Conservation (phyloP, 495 filamentous ascomycete species). For the Neurospora tetrasperma region DNA sequence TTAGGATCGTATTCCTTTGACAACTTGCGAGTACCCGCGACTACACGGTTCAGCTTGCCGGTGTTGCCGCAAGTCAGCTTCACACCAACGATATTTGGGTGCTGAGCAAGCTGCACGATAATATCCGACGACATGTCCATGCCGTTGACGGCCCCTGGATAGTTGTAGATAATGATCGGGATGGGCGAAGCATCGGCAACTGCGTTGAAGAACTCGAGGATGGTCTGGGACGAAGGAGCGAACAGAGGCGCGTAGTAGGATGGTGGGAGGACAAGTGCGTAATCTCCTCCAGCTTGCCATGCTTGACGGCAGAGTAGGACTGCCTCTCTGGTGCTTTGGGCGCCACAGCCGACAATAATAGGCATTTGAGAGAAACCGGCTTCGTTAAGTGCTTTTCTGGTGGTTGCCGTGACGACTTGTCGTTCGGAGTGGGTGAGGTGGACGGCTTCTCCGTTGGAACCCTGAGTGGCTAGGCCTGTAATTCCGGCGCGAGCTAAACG, state of each 20-base stretch:
- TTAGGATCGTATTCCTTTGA: constrained; percentile 57
- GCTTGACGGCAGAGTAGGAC: constrained; percentile 73
- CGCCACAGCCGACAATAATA: constrained; percentile 78
- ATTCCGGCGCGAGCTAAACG: constrained; percentile 76
- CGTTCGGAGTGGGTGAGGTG: constrained; percentile 68
- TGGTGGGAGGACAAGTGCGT: constrained; percentile 78
- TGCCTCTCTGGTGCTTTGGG: constrained; percentile 77
- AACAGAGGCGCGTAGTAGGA: constrained; percentile 70
- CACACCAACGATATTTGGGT: constrained; percentile 80
- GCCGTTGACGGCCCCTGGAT: constrained; percentile 69
- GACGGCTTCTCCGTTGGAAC: constrained; percentile 85
- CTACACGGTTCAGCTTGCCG: constrained; percentile 77
- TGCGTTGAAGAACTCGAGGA: constrained; percentile 64
- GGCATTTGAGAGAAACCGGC: constrained; percentile 64
- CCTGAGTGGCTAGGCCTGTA: constrained; percentile 72
- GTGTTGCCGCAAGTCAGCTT: constrained; percentile 95
- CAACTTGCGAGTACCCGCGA: constrained; percentile 63
- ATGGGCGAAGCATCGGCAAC: constrained; percentile 77
- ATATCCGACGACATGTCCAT: constrained; percentile 75
- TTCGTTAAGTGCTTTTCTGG: constrained; percentile 63
- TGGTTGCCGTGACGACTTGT: constrained; percentile 62
- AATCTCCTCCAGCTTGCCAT: constrained; percentile 69
- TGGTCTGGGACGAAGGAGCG: constrained; percentile 48
- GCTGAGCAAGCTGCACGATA: constrained; percentile 61
- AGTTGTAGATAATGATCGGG: constrained; percentile 90